Evolutionary conservation across 495 filamentous ascomycete genomes (phyloP).

Genomic region (Penicillium atrosanguineum): DNA sequence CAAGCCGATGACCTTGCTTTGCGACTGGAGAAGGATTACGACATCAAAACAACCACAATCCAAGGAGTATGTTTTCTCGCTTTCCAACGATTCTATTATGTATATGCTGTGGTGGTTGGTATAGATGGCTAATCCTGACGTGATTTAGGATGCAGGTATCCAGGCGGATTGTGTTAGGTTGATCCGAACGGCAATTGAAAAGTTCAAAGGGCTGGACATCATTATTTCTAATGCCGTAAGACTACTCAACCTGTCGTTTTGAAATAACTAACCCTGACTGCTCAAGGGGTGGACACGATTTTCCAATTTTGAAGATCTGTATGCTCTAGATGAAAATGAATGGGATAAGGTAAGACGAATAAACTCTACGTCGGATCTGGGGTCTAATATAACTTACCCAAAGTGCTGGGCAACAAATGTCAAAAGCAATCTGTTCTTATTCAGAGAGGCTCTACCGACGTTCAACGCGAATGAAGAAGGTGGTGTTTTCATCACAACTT

Average conservation of each 20-base stretch:
- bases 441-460: conserved; percentile 3
- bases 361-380: background rate
- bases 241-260: background rate
- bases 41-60: conserved; percentile 1
- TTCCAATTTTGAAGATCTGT: background rate
- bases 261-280: background rate
- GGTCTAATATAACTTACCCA: background rate
- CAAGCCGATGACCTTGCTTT: background rate
- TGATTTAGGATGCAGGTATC: background rate
- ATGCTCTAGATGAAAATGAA: conserved; percentile 3
- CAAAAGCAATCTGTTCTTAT: conserved; percentile 4
- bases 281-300: conserved; percentile 3
- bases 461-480: conserved; percentile 2
- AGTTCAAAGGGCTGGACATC: background rate
- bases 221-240: conserved; percentile 4
- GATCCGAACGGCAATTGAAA: background rate
- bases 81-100: too few species aligned
- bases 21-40: background rate
- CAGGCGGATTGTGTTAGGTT: background rate
- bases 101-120: too few species aligned
- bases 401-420: conserved; percentile 5
- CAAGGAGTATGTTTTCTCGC: background rate
- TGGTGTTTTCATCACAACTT: conserved; percentile 4
- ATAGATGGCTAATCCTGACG: background rate
- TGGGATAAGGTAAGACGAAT: conserved; percentile 3